Evolutionary conservation across 2,329 filamentous ascomycete species (phyloP), one percentile per base, ranked within the genome.

Genomic region (Fusarium metavorans): DNA sequence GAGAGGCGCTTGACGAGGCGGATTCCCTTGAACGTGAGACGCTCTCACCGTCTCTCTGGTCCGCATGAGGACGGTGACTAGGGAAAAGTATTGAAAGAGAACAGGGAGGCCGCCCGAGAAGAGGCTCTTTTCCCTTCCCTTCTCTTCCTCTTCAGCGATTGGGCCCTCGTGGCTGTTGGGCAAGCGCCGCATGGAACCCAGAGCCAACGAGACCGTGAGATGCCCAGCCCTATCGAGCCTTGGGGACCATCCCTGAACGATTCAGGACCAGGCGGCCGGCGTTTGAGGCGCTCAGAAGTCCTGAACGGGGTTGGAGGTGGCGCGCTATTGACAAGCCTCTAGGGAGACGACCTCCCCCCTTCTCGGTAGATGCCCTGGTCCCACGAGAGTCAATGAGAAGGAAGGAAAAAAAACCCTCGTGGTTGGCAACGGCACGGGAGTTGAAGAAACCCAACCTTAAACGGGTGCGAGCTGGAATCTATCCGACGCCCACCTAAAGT

Each of bases 321-420:
- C 39, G 41, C 63, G 32, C 63, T 59, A 65, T 65, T 25, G 63
- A 65, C 52, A 65, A 65, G 63, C 63, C 63, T 43, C 30, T 37
- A 25, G 48, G 61, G 20, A 48, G 50, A n/a, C 23, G 23, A 37
- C 14, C 41, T 27, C 20, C 34, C 25, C 52, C 32, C 30, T 57
- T 35, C 32, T 35, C 34, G 56, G 34, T 35, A 37, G 34, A 27
- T 58, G 34, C 16, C 20, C 23, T 37, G 23, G 56, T 10, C 9
- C 39, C 5, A 41, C 13, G 56, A n/a, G 16, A 25, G 32, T 39
- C 34, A 58, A 39, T 16, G 18, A 5, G 27, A 32, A 14, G 6
- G 9, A 52, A n/a, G 48, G 27, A 14, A 32, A 52, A 52, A 25
- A 30, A 52, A n/a, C 10, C 16, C 48, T 52, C 18, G 48, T 52